These are phyloP conservation scores for Fraxinus dipetala DNA, from an alignment of 305 asterid genomes.

Conservation along the genomic window DNA sequence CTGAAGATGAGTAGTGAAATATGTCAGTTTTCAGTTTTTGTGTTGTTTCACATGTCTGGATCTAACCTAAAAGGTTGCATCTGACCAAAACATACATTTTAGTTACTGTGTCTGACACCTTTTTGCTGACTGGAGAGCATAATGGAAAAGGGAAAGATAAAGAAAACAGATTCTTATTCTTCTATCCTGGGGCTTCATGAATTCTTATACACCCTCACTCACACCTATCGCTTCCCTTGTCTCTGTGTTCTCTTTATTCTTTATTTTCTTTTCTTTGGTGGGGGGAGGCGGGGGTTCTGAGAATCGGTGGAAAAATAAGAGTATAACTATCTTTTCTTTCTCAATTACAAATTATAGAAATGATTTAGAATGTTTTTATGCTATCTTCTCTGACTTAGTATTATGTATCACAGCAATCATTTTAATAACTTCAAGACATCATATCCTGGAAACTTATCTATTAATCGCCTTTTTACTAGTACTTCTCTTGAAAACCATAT, in stretches of 20 bases:
- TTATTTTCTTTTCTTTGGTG: background rate
- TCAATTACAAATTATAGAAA: background rate
- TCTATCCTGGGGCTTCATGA: background rate
- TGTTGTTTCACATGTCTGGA: background rate
- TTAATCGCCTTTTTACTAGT: background rate
- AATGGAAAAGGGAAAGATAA: background rate
- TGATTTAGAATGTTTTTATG: background rate
- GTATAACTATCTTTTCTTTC: background rate
- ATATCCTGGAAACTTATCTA: background rate
- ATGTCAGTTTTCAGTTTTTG: background rate
- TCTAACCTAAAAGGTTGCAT: background rate
- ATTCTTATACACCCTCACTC: background rate
- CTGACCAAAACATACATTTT: conserved; percentile 9
- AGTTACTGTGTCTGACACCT: background rate
- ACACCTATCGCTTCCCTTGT: background rate
- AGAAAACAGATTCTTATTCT: background rate
- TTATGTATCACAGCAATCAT: background rate
- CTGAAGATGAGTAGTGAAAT: background rate
- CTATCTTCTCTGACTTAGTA: background rate
- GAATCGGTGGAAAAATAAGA: background rate
- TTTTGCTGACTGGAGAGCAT: background rate
- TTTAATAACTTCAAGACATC: background rate
- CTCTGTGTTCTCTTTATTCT: background rate
- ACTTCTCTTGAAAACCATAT: background rate
- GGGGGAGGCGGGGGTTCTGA: background rate